phyloP scores from a whole-genome alignment of 1,284 basidiomycete genomes.

The Chondrostereum purpureum region DNA sequence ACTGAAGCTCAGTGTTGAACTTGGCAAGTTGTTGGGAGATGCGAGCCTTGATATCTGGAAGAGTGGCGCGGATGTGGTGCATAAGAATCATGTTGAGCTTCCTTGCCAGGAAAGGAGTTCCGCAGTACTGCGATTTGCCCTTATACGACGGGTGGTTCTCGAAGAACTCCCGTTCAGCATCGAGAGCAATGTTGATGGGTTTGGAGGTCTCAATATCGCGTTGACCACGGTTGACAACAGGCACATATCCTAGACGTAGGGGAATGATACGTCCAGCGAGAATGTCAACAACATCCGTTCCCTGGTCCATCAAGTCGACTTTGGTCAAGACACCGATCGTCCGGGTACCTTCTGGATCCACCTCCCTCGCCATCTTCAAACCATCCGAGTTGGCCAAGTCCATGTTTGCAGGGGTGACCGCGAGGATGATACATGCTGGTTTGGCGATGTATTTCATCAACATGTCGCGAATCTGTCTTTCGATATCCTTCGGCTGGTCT shows the following conservation, averaged over 20 bases:
- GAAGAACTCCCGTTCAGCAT: conserved; percentile 89
- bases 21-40: conserved; percentile 86
- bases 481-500: conserved; percentile 96
- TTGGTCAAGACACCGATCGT: conserved; percentile 98
- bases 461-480: conserved; percentile 98
- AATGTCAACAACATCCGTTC: conserved; percentile 98
- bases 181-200: conserved; percentile 79
- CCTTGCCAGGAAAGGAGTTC: conserved; percentile 94
- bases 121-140: conserved; percentile 92
- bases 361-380: conserved; percentile 91
- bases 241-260: conserved; percentile 92
- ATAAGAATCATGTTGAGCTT: conserved; percentile 98
- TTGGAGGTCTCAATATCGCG: conserved; percentile 91
- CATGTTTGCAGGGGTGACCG: conserved; percentile 93
- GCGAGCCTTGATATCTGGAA: conserved; percentile 95
- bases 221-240: conserved; percentile 96
- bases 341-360: conserved; percentile 91
- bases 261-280: conserved; percentile 96
- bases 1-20: conserved; percentile 76
- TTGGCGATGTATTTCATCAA: conserved; percentile 93
- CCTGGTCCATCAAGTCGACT: conserved; percentile 96
- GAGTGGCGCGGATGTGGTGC: conserved; percentile 94
- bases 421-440: conserved; percentile 85
- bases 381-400: conserved; percentile 99
- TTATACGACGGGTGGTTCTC: conserved; percentile 91